phyloP scores from a whole-genome alignment of 2,329 filamentous ascomycete species.

The Paraconiothyrium brasiliense region DNA sequence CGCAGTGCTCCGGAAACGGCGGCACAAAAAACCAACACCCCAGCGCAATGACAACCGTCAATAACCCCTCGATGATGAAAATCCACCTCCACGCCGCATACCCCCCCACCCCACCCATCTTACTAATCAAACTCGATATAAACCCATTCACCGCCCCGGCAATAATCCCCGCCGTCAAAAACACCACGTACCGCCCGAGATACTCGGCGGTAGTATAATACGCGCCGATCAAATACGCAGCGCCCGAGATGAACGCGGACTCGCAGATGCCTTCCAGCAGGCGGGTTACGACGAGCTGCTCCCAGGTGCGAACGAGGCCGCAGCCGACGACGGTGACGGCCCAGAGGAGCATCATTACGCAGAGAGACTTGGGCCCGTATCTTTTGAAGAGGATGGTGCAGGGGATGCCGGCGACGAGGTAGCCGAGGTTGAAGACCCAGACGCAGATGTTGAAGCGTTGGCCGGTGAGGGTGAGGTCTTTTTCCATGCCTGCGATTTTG shows the following conservation, averaged over 20 bases:
- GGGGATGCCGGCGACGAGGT: conserved; percentile 47
- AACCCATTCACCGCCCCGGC: conserved; percentile 67
- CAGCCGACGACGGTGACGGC: conserved; percentile 46
- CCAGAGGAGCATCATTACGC: conserved; percentile 48
- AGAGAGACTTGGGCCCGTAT: conserved; percentile 43
- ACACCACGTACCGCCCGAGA: conserved; percentile 62
- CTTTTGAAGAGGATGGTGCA: conserved; percentile 47
- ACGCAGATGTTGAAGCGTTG: conserved; percentile 51
- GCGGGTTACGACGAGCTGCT: conserved; percentile 40
- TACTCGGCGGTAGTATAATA: conserved; percentile 64
- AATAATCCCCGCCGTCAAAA: conserved; percentile 62
- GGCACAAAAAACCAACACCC: conserved; percentile 61
- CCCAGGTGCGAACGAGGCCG: conserved; percentile 39
- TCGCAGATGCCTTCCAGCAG: conserved; percentile 44
- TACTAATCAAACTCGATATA: conserved; percentile 55
- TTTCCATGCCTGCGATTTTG: conserved; percentile 48
- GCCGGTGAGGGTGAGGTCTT: conserved; percentile 45
- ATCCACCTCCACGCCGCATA: conserved; percentile 54
- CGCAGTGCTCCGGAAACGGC: conserved; percentile 58
- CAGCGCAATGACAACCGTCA: conserved; percentile 60
- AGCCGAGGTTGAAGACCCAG: conserved; percentile 51
- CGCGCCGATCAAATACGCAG: conserved; percentile 42
- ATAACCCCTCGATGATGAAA: conserved; percentile 68
- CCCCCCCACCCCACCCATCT: conserved; percentile 37
- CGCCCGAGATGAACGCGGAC: conserved; percentile 39